Percentiles rank a stretch among this genome's conserved stretches.
phyloP scores from a whole-genome alignment of 192 early-diverging fungal genomes.

The Umbelopsis vinacea region DNA sequence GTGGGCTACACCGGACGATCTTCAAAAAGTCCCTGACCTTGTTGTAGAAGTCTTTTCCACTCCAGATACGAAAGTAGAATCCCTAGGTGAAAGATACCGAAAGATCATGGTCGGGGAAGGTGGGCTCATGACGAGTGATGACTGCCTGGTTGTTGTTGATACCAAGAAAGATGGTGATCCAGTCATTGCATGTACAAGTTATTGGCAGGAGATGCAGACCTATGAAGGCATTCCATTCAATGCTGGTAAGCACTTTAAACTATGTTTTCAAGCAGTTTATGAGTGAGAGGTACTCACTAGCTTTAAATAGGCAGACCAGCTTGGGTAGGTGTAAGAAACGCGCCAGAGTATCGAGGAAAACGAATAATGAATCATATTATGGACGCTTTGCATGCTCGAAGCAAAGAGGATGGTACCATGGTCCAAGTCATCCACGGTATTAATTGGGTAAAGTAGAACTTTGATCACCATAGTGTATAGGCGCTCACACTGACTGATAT shows the following conservation, averaged over 20 bases:
- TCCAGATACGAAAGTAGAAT: not conserved
- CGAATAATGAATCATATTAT: constrained; percentile 1
- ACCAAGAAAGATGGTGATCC: not conserved
- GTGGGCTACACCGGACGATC: not conserved
- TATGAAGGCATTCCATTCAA: constrained; percentile 14
- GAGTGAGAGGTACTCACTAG: no score
- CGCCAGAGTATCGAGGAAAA: constrained; percentile 5
- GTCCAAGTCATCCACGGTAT: constrained; percentile 10
- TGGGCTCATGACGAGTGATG: constrained; percentile 1
- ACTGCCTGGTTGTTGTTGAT: constrained; percentile 6
- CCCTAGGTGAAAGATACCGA: not conserved
- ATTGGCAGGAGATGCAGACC: constrained; percentile 13
- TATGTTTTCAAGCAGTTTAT: not conserved
- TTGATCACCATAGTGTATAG: not conserved
- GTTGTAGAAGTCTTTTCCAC: not conserved
- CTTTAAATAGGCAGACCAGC: constrained; percentile 8
- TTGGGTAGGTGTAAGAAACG: not conserved
- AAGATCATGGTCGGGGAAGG: not conserved
- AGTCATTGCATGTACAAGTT: not conserved
- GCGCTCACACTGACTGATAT: not conserved
- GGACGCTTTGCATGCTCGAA: not conserved
- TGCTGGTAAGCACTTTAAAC: not conserved
- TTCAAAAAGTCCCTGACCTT: not conserved
- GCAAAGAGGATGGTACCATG: constrained; percentile 1
- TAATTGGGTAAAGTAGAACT: not conserved